Evolutionary conservation across 2,329 filamentous ascomycete genomes (phyloP).

Genomic region (Cytospora mali): DNA sequence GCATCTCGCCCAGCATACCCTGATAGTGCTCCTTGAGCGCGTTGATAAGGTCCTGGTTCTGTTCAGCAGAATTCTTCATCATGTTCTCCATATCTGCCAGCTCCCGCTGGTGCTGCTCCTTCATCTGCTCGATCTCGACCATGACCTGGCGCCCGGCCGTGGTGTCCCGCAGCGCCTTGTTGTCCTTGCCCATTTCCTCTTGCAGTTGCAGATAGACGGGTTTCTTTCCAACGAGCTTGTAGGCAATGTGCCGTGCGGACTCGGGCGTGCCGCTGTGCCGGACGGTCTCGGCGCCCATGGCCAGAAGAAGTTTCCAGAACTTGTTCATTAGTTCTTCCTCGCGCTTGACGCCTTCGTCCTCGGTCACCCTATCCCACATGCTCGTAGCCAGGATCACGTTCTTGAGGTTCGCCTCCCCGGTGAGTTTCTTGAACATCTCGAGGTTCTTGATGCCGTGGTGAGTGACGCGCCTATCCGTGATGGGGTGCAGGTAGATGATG

Average conservation of each 20-base stretch:
- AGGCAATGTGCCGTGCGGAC: slow-evolving; percentile 32
- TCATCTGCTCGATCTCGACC: slow-evolving; percentile 56
- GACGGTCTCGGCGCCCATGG: slow-evolving; percentile 35
- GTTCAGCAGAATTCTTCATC: slow-evolving; percentile 33
- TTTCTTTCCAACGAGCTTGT: slow-evolving; percentile 56
- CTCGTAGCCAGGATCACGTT: slow-evolving; percentile 47
- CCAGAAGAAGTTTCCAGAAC: slow-evolving; percentile 42
- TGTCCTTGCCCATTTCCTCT: slow-evolving; percentile 63
- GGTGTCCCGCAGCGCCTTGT: slow-evolving; percentile 52
- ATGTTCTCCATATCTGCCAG: slow-evolving; percentile 57
- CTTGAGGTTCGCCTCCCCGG: slow-evolving; percentile 43
- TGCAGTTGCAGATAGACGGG: slow-evolving; percentile 69
- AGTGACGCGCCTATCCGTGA: slow-evolving; percentile 45
- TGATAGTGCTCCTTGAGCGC: slow-evolving; percentile 36
- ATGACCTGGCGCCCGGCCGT: slow-evolving; percentile 56
- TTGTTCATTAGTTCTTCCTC: slow-evolving; percentile 40
- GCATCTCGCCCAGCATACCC: slow-evolving; percentile 31
- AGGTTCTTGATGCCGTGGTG: slow-evolving; percentile 45
- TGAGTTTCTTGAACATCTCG: slow-evolving; percentile 48
- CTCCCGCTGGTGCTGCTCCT: slow-evolving; percentile 62
- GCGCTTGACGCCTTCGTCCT: slow-evolving; percentile 32
- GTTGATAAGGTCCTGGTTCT: slow-evolving; percentile 33
- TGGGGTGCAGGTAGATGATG: slow-evolving; percentile 50
- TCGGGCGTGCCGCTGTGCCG: slow-evolving; percentile 33
- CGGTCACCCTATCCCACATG: slow-evolving; percentile 44